Evolutionary conservation across 371 early-diverging fungal genomes (phyloP), one percentile per base, ranked within the genome.

Genomic region (Batkoa obscura): DNA sequence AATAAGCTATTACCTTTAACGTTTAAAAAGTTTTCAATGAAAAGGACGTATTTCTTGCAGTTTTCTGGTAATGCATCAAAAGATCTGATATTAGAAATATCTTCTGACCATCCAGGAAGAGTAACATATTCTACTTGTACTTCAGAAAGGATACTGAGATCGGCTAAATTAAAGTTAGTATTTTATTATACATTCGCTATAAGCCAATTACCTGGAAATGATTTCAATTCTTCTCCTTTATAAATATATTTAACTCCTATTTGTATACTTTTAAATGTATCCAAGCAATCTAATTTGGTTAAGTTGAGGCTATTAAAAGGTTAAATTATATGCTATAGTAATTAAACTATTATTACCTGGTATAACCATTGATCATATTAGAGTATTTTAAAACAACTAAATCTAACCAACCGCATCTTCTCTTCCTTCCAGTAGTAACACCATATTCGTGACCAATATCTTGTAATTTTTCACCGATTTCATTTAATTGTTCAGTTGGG

Each of bases 381-480:
- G 90, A 88, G 72, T 92, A 90, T 60, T 78, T 75, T 62, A 94
- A 67, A 42, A 93, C 87, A 6, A 94, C 94, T 62, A 85, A 66
- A 70, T 96, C 97, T 61, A 96, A 75, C 95, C 97, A 96, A 10
- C 97, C 97, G 67, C 97, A 96, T 55, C 97, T 86, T 52, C 97
- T 79, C 68, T 84, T 84, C 47, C 97, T 81, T 43, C 97, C 94
- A 15, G 97, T 96, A 9, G 95, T 96, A 13, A 86, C 86, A 43
- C 97, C 97, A 59, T 76, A 68, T 67, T 96, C 97, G 57, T 70
- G 74, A 34, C 97, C 95, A 12, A 86, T 86, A 32, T 70, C 73
- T 63, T 91, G 92, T 53, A 96, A 74, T 61, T 85, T 76, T 65
- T 90, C 86, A 41, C 96, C 96, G 59, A 76, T 73, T 56, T 73